Conservation (phyloP, 192 early-diverging fungal genomes). For the Umbelopsis sp. region DNA sequence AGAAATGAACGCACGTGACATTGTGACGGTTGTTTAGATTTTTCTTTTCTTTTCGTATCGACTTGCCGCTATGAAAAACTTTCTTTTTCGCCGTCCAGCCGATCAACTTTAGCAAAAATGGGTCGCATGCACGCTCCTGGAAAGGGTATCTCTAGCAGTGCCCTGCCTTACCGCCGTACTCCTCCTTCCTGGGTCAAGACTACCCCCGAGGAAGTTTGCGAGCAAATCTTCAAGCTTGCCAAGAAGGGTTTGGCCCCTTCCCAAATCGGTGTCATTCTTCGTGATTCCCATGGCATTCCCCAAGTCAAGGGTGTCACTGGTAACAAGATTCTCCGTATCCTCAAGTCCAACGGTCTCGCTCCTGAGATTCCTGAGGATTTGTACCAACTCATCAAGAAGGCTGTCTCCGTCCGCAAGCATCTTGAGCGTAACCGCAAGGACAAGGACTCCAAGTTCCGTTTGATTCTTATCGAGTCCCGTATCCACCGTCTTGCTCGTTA, state of each 20-base stretch:
- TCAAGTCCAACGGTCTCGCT: constrained; percentile 54
- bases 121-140: constrained; percentile 80
- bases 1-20: background rate
- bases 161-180: constrained; percentile 92
- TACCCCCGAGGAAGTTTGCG: constrained; percentile 94
- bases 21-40: background rate
- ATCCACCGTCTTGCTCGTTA: constrained; percentile 95
- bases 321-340: constrained; percentile 87
- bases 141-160: constrained; percentile 88
- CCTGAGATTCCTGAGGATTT: constrained; percentile 98
- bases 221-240: constrained; percentile 98
- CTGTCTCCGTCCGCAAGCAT: constrained; percentile 96
- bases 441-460: constrained; percentile 94
- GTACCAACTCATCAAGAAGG: constrained; percentile 99
- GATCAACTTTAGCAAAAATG: constrained; percentile 19
- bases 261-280: constrained; percentile 96
- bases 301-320: constrained; percentile 95
- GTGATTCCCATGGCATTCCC: constrained; percentile 97
- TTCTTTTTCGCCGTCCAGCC: constrained; percentile 19
- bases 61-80: background rate
- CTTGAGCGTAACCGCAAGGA: constrained; percentile 98
- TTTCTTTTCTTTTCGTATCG: constrained; percentile 6
- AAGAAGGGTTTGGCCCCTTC: constrained; percentile 99
- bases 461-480: constrained; percentile 91
- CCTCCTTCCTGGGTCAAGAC: constrained; percentile 98